These are phyloP conservation scores for Euphorbia celastroides DNA, from an alignment of 441 rosid species.

Conservation along the genomic window DNA sequence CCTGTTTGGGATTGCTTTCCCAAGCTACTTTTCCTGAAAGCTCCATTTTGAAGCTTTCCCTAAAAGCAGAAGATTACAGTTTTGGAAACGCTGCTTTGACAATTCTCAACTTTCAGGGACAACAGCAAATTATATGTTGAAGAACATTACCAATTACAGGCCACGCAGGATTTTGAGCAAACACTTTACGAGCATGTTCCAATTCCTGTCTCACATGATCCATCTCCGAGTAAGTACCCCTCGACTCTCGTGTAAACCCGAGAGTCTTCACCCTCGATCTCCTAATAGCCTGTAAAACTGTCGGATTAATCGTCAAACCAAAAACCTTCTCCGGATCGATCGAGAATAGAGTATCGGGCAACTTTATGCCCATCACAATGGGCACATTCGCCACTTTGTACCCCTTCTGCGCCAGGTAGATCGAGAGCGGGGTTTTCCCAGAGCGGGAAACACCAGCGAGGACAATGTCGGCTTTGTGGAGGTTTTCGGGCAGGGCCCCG, in stretches of 20 bases:
- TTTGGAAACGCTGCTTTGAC: too few species aligned
- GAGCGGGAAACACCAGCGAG: slow-evolving; percentile 84
- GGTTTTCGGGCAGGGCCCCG: slow-evolving; percentile 67
- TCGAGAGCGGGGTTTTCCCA: slow-evolving; percentile 79
- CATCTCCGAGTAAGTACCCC: slow-evolving; percentile 74
- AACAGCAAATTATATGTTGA: too few species aligned
- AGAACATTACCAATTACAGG: slow-evolving; percentile 66
- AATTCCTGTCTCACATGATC: slow-evolving; percentile 57
- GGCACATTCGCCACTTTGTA: slow-evolving; percentile 85
- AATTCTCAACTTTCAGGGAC: too few species aligned
- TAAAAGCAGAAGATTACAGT: too few species aligned
- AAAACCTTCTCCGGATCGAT: slow-evolving; percentile 70
- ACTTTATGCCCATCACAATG: slow-evolving; percentile 59
- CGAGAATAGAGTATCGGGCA: slow-evolving; percentile 63
- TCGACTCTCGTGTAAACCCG: slow-evolving; percentile 44
- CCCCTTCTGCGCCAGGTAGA: slow-evolving; percentile 78
- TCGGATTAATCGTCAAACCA: slow-evolving; percentile 65
- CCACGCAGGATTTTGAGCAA: slow-evolving; percentile 73
- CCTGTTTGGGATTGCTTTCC: too few species aligned
- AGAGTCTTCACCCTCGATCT: slow-evolving; percentile 65
- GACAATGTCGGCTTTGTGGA: slow-evolving; percentile 61
- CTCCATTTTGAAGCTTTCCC: too few species aligned
- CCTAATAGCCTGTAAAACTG: slow-evolving; percentile 63
- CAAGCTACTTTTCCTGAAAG: too few species aligned
- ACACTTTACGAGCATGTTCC: slow-evolving; percentile 59